Base-by-base conservation (phyloP, 1,284 basidiomycete species). In the Golubevia sp. region DNA sequence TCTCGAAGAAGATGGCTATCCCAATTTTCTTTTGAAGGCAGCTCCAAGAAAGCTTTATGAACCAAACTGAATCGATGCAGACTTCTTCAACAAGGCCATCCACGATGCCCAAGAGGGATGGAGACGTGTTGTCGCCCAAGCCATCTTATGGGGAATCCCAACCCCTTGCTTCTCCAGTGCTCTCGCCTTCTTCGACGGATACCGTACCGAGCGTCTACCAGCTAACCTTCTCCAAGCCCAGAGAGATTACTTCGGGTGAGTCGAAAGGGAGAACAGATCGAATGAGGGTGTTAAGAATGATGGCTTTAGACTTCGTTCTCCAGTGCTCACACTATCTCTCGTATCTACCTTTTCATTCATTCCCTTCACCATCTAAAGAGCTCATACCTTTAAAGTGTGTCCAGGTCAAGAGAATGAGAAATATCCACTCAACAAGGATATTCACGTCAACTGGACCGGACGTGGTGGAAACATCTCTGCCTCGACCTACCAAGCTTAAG, bases 101-200 rank as follows among this genome's bases (percentile, higher is more conserved):
- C 92, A 94, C 87, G 91, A 89, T 77, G 96, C 96, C 55, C 95
- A 99, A 86, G 91, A 93, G 69, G 97, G 97, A 73, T 99, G 97
- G 97, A 90, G 97, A 84, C 94, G 97, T 76, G 91, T 99, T 71
- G 89, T 94, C 76, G 96, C 97, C 59, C 96, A 99, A 87, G 92
- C 93, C 68, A 91, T 93, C 68, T 92, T 98, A 68, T 98, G 94
- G 93, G 96, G 97, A 85, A 95, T 97, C 84, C 93, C 96, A 70
- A 92, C 93, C 56, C 95, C 96, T 48, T 94, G 94, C 34, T 93
- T 94, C 88, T 94, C 92, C 87, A 96, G 94, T 61, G 95, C 96
- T 58, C 89, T 99, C 58, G 93, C 96, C 70, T 99, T 99, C 91
- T 98, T 97, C 85, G 97, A 99, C 85, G 97, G 97, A 58, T 99